phyloP scores from a whole-genome alignment of 768 basidiomycete genomes.

The Suillus tomentosus region DNA sequence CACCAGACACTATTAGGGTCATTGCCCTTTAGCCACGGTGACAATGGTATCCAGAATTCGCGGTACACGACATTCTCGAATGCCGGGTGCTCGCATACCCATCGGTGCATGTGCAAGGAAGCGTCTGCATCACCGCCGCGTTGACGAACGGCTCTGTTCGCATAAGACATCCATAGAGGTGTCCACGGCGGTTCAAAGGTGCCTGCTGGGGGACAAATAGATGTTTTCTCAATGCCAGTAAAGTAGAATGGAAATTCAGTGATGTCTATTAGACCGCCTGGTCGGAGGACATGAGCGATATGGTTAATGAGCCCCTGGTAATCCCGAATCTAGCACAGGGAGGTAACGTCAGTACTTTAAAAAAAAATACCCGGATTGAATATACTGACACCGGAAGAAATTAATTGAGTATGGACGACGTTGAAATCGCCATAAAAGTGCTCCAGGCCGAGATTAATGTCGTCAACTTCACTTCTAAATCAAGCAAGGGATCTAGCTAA shows the following conservation, averaged over 20 bases:
- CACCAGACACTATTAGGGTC: constrained; percentile 33
- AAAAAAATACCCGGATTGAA: not conserved
- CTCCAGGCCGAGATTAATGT: constrained; percentile 81
- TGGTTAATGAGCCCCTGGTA: constrained; percentile 66
- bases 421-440: constrained; percentile 82
- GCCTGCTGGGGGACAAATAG: constrained; percentile 44
- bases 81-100: constrained; percentile 53
- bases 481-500: constrained; percentile 13
- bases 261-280: constrained; percentile 66
- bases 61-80: constrained; percentile 61
- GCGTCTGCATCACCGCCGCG: constrained; percentile 68
- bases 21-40: constrained; percentile 44
- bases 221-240: constrained; percentile 53
- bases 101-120: constrained; percentile 53
- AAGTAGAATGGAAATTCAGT: constrained; percentile 70
- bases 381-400: constrained; percentile 70
- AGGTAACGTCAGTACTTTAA: constrained; percentile 17
- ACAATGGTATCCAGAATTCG: constrained; percentile 65
- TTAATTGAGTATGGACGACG: constrained; percentile 70
- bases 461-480: constrained; percentile 77
- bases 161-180: constrained; percentile 61
- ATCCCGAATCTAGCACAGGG: constrained; percentile 59
- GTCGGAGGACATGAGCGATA: constrained; percentile 64
- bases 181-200: constrained; percentile 56
- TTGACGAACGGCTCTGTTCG: constrained; percentile 51